A percentile compares a stretch with the other conserved stretches of the same genome.
Conservation (phyloP, 108 stramenopile genomes). For the Parmales sp. region DNA sequence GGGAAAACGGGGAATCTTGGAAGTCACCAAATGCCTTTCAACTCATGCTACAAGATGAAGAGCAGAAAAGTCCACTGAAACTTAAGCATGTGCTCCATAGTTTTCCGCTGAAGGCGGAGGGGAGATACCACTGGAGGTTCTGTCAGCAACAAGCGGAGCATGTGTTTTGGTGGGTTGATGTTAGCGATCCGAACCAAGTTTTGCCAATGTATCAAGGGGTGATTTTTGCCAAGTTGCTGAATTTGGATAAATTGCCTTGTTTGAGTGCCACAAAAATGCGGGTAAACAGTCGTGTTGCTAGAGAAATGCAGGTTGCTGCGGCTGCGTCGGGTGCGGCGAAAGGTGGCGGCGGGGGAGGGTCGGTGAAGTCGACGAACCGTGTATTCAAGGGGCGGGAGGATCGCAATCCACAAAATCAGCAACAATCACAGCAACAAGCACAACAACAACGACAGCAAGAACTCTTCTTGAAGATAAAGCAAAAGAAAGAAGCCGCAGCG, state of each 20-base stretch:
- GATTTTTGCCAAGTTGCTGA: neutral
- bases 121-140: neutral
- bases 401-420: neutral
- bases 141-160: neutral
- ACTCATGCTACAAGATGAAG: neutral
- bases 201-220: constrained; percentile 1
- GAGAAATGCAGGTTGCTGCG: too few relatives aligned
- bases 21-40: neutral
- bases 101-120: neutral
- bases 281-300: neutral
- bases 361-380: too few relatives aligned
- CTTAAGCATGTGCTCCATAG: neutral
- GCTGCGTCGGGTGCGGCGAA: too few relatives aligned
- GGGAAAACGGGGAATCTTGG: neutral
- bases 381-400: neutral
- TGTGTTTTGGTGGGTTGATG: neutral
- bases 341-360: too few relatives aligned
- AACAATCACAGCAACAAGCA: neutral
- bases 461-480: neutral
- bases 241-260: neutral
- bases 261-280: neutral
- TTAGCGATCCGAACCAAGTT: neutral
- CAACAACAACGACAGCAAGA: neutral
- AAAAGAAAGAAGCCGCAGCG: neutral
- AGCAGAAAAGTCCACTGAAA: neutral